Percentiles rank a stretch among this genome's conserved stretches.
Evolutionary conservation across 169 alveolate genomes (phyloP).

Genomic region (Eimeria necatrix): DNA sequence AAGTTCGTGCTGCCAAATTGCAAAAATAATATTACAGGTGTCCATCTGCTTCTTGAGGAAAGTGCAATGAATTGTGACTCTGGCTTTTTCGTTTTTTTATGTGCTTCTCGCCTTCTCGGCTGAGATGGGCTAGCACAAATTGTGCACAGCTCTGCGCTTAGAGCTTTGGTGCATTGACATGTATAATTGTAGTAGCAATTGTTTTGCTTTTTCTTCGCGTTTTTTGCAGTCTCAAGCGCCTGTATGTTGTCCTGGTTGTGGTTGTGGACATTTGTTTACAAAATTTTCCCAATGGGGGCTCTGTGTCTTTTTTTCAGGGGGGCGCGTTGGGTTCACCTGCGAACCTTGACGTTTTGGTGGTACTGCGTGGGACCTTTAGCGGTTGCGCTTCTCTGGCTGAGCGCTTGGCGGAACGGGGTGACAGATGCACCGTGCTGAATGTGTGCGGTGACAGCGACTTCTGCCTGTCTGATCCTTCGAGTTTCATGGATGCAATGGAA

Average conservation of each 20-base stretch:
- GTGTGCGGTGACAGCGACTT: conserved; percentile 35
- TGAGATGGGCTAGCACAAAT: background rate
- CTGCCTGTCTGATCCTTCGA: conserved; percentile 2
- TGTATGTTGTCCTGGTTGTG: too few relatives aligned
- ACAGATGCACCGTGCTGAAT: background rate
- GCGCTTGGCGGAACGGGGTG: background rate
- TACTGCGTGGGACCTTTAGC: background rate
- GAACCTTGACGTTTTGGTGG: background rate
- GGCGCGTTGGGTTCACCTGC: background rate
- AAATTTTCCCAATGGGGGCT: background rate
- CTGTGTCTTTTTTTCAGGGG: background rate
- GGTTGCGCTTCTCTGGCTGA: background rate
- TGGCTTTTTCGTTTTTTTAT: background rate
- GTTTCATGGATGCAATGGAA: background rate
- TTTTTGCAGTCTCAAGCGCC: too few relatives aligned
- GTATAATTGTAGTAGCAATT: too few relatives aligned
- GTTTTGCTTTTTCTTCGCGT: too few relatives aligned
- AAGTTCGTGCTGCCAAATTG: too few relatives aligned
- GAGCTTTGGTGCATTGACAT: background rate
- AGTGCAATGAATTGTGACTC: background rate
- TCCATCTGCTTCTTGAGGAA: too few relatives aligned
- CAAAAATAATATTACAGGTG: too few relatives aligned
- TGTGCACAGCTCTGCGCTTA: background rate
- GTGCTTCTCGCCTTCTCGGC: background rate
- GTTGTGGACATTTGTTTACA: background rate